A percentile compares a stretch with the other conserved stretches of the same genome.
Evolutionary conservation across 1,139 yeast species (phyloP).

Genomic region (Candida sp.): DNA sequence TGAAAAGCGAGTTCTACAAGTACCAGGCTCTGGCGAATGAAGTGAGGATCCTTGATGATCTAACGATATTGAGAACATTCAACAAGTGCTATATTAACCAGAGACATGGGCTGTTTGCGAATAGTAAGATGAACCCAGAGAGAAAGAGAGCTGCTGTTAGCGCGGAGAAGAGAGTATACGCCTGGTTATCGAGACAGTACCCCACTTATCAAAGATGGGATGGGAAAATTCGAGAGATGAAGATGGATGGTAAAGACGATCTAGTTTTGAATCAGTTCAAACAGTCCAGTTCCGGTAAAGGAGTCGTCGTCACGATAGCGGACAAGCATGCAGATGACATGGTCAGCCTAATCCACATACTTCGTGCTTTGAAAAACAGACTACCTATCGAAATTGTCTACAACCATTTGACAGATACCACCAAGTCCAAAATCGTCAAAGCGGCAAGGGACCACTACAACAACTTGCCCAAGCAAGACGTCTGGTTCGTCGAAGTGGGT

Average conservation of each 20-base stretch:
- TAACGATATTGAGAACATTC: slow-evolving; percentile 47
- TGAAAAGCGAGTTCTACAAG: slow-evolving; percentile 31
- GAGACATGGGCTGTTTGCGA: slow-evolving; percentile 17
- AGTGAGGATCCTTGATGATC: slow-evolving; percentile 26
- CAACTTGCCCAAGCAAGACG: slow-evolving; percentile 37
- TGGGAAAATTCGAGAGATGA: slow-evolving; percentile 38
- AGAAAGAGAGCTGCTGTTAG: slow-evolving; percentile 4
- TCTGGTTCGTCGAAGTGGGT: slow-evolving; percentile 49
- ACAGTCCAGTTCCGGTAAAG: slow-evolving; percentile 28
- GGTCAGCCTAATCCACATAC: slow-evolving; percentile 30
- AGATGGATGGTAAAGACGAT: slow-evolving; percentile 40
- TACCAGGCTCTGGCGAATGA: background rate
- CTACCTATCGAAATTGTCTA: slow-evolving; percentile 41
- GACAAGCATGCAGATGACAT: slow-evolving; percentile 32
- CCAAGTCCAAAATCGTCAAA: slow-evolving; percentile 25
- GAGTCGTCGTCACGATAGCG: slow-evolving; percentile 40
- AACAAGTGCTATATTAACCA: slow-evolving; percentile 43
- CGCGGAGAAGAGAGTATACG: background rate
- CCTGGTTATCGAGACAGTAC: slow-evolving; percentile 22
- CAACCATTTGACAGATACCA: slow-evolving; percentile 23
- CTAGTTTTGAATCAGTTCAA: slow-evolving; percentile 16
- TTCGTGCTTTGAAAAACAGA: slow-evolving; percentile 33
- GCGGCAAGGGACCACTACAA: slow-evolving; percentile 28
- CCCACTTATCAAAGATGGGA: slow-evolving; percentile 53
- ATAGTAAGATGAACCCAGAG: slow-evolving; percentile 10